Evolutionary conservation across 2,329 filamentous ascomycete genomes (phyloP), one percentile per base, ranked within the genome.

Genomic region (Calonectria pauciramosa): DNA sequence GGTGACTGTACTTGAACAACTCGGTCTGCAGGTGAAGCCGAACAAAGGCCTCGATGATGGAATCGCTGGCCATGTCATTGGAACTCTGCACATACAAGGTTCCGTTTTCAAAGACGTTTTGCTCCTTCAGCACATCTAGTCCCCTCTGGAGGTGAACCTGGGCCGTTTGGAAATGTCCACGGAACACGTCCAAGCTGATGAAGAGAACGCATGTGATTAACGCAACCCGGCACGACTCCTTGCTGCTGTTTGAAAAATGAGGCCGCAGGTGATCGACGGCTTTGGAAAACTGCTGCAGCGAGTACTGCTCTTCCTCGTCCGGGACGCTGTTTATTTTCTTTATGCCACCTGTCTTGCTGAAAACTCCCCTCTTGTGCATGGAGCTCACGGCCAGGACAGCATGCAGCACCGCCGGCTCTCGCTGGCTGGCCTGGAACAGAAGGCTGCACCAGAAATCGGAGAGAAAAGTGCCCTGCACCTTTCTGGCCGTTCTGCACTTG

Each of bases 71-170:
- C 1, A 81, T 81, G 6, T 84, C 82, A 4, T 34, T 72, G 2
- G 60, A 72, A 14, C 72, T 51, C 26, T 74, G 73, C 18, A 79
- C 5, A 4, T 66, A 44, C 18, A 80, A 54, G 13, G 73, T 44
- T 1, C 73, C 73, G 68, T 73, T 68, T 34, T 73, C 76, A 59
- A 69, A 77, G 26, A 54, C 41, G 32, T 60, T 66, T 18, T 41
- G 32, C 8, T 83, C 80, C 16, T 73, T 73, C 1, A 89, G 75
- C 16, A 89, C 76, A 54, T 80, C 85, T 5, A 89, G 70, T 0
- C 88, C 88, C 51, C 82, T 87, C n/a, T 83, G 82, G 9, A 89
- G 82, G 76, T 89, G 88, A 5, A 79, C 76, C 36, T 85, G 83
- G 16, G 83, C 86, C 0, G 83, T 79, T 9, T 78, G 75, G 47